A percentile compares a stretch with the other conserved stretches of the same genome.
phyloP scores from a whole-genome alignment of 2,329 filamentous ascomycete species.

The Ophiobolus disseminans region DNA sequence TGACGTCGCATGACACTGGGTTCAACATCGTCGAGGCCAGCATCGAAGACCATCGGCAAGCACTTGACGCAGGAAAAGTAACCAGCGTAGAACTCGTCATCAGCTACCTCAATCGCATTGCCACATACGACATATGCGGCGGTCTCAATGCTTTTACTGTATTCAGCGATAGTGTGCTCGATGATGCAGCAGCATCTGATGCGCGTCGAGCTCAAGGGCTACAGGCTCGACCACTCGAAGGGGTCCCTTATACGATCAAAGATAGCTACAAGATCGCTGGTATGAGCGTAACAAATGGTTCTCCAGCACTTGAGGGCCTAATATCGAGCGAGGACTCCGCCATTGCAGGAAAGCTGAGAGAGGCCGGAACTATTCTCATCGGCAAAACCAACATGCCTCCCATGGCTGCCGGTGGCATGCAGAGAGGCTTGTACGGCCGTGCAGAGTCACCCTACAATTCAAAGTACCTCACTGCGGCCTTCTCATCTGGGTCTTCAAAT shows the following conservation, averaged over 20 bases:
- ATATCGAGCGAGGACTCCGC: constrained; percentile 61
- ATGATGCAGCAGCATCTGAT: constrained; percentile 58
- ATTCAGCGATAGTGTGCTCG: constrained; percentile 55
- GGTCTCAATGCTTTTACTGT: constrained; percentile 58
- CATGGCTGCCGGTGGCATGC: constrained; percentile 66
- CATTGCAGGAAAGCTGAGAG: constrained; percentile 56
- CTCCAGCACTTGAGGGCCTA: constrained; percentile 61
- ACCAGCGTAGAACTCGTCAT: constrained; percentile 57
- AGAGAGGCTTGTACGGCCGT: constrained; percentile 63
- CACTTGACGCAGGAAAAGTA: constrained; percentile 49
- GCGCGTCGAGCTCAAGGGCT: constrained; percentile 50
- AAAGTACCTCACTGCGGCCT: constrained; percentile 62
- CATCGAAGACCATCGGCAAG: constrained; percentile 54
- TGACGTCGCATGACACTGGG: background rate
- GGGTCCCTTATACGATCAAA: constrained; percentile 66
- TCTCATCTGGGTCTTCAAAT: constrained; percentile 65
- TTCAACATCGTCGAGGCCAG: constrained; percentile 56
- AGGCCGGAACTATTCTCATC: constrained; percentile 60
- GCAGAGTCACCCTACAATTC: constrained; percentile 65
- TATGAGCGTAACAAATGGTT: constrained; percentile 62
- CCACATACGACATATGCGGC: constrained; percentile 54
- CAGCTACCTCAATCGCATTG: constrained; percentile 58
- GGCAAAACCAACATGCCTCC: constrained; percentile 67
- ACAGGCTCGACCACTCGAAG: constrained; percentile 55
- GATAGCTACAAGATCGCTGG: constrained; percentile 63